Conservation (phyloP, 106 monocot species). For the Phalaenopsis equestris region DNA sequence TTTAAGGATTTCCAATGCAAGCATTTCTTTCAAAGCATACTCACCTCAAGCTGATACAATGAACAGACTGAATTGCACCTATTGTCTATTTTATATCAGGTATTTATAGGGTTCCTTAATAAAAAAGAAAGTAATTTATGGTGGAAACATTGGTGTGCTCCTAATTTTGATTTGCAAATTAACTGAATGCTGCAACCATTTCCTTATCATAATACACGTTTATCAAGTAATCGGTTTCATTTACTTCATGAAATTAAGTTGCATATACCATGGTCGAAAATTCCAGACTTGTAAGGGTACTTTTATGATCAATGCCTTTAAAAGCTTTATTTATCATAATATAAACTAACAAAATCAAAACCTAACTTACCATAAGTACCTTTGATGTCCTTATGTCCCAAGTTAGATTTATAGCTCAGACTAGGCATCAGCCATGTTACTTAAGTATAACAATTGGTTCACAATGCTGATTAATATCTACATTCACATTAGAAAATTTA, state of each 20-base stretch:
- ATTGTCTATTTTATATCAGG: too few relatives aligned
- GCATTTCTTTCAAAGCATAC: too few relatives aligned
- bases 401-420: neutral
- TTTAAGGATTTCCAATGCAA: neutral
- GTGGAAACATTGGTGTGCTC: too few relatives aligned
- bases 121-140: too few relatives aligned
- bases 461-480: neutral
- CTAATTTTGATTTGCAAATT: too few relatives aligned
- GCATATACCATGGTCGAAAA: neutral
- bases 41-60: too few relatives aligned
- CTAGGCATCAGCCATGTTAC: neutral
- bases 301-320: neutral
- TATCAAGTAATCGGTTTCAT: neutral
- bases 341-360: neutral
- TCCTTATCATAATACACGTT: too few relatives aligned
- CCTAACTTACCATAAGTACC: neutral
- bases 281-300: neutral
- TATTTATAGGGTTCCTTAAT: too few relatives aligned
- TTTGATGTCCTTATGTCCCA: neutral
- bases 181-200: too few relatives aligned
- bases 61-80: too few relatives aligned
- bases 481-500: too few relatives aligned
- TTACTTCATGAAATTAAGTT: neutral
- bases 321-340: neutral
- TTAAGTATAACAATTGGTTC: too few relatives aligned